Evolutionary conservation across 2,329 filamentous ascomycete genomes (phyloP), one percentile per base, ranked within the genome.

Genomic region (Erysiphe neolycopersici): DNA sequence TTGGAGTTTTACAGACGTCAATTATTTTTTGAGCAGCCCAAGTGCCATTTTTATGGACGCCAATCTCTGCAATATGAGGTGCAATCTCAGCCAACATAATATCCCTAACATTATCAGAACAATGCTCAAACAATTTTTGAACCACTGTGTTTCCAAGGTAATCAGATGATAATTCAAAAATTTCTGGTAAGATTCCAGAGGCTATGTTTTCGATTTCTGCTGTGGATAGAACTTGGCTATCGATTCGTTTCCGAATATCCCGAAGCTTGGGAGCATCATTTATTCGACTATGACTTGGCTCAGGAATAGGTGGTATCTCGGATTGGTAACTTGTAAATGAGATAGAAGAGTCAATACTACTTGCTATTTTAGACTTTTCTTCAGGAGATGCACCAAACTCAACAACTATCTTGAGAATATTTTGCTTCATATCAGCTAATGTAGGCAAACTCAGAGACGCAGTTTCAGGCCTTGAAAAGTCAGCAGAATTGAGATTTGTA

Each of bases 11-110:
- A 59, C 84, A 87, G 6, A 93, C 83, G 54, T 95, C 87, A 52
- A 98, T 95, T 55, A 98, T 95, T 68, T 95, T 98, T 62, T 98
- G 89, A 1, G 89, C 89, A 44, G 89, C 89, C 89, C 89, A 98
- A 1, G 89, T 98, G 48, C 89, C 89, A 55, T 98, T 98, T 71
- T 98, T 98, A 69, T 98, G 89, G 8, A 94, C 76, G 53, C 89
- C 89, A 61, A 95, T 94, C 61, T 95, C 85, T 22, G 87, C 84
- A 58, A 95, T 71, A 57, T 94, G 85, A 46, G 87, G 85, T 2
- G 80, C 74, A 53, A 98, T 92, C 56, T 85, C 75, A 13, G 65
- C 62, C 46, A 98, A 66, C 89, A 98, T 95, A 45, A 79, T 77
- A 59, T 94, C 84, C 53, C 91, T 85, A 37, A 87, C 73, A 37